A percentile compares a stretch with the other conserved stretches of the same genome.
phyloP scores from a whole-genome alignment of 306 rosid genomes.

The Vicia faba region DNA sequence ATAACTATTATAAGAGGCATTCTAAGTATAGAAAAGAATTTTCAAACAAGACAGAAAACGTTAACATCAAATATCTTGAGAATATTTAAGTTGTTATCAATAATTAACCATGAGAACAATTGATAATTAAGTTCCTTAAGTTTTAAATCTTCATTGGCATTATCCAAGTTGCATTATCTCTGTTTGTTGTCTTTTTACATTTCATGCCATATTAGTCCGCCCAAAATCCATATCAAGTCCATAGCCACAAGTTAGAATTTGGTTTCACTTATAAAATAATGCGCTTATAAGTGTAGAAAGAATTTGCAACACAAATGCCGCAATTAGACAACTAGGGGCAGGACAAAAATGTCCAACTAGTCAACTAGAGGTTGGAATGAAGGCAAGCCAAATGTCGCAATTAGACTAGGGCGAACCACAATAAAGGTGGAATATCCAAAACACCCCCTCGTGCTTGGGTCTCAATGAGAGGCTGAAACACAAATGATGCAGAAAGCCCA shows the following conservation, averaged over 20 bases:
- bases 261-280: constrained; percentile 24
- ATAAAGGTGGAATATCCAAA: no score
- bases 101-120: constrained; percentile 12
- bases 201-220: constrained; percentile 1
- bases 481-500: no score
- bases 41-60: not conserved
- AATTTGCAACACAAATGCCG: not conserved
- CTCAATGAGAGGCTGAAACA: no score
- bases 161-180: not conserved
- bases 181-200: not conserved
- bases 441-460: no score
- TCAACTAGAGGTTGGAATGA: no score
- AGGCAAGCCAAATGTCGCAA: no score
- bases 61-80: not conserved
- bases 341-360: no score
- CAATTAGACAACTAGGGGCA: not conserved
- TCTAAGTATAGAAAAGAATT: not conserved
- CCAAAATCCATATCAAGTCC: not conserved
- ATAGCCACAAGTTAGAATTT: constrained; percentile 24
- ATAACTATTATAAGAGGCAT: no score
- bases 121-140: not conserved
- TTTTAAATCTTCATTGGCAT: constrained; percentile 17
- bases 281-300: not conserved
- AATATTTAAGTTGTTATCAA: no score
- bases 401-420: no score